Percentiles rank a stretch among this genome's conserved stretches.
Evolutionary conservation across 352 stramenopile species (phyloP).

Genomic region (Pythium phragmitis): DNA sequence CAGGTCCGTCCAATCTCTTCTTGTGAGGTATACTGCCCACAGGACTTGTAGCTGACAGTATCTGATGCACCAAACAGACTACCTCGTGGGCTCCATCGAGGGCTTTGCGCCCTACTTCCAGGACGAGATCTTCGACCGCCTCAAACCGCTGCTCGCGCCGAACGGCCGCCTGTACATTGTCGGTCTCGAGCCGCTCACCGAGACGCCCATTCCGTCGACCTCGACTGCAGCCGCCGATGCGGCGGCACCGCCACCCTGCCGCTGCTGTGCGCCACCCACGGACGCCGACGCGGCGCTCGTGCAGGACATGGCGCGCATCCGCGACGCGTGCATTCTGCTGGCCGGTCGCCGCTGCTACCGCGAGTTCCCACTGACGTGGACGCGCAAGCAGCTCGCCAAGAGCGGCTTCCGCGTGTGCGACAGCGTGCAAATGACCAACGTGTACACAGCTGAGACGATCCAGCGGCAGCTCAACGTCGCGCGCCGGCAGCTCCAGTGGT

Average conservation of each 20-base stretch:
- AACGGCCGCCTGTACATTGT: constrained; percentile 74
- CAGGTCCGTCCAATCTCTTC: constrained; percentile 12
- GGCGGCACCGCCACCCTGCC: constrained; percentile 14
- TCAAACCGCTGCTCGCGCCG: constrained; percentile 51
- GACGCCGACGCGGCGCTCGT: constrained; percentile 34
- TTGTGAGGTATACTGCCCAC: neutral
- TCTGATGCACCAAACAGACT: constrained; percentile 38
- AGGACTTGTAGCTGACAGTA: no score
- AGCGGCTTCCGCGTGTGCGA: constrained; percentile 39
- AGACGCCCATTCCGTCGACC: constrained; percentile 10
- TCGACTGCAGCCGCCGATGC: neutral
- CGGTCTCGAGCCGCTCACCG: constrained; percentile 68
- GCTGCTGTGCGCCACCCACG: constrained; percentile 22
- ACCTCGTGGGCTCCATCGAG: constrained; percentile 86
- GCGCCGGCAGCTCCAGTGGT: constrained; percentile 64
- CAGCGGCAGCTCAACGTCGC: constrained; percentile 82
- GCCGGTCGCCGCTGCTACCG: constrained; percentile 71
- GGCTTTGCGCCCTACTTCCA: constrained; percentile 85
- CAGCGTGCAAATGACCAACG: constrained; percentile 65
- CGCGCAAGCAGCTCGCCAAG: constrained; percentile 46
- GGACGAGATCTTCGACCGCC: constrained; percentile 72
- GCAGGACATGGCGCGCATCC: constrained; percentile 42
- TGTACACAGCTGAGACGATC: constrained; percentile 73
- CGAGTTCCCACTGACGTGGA: constrained; percentile 81
- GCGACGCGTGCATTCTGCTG: constrained; percentile 80